These are phyloP conservation scores for Posidonia australis DNA, from an alignment of 106 monocot species.

Conservation along the genomic window DNA sequence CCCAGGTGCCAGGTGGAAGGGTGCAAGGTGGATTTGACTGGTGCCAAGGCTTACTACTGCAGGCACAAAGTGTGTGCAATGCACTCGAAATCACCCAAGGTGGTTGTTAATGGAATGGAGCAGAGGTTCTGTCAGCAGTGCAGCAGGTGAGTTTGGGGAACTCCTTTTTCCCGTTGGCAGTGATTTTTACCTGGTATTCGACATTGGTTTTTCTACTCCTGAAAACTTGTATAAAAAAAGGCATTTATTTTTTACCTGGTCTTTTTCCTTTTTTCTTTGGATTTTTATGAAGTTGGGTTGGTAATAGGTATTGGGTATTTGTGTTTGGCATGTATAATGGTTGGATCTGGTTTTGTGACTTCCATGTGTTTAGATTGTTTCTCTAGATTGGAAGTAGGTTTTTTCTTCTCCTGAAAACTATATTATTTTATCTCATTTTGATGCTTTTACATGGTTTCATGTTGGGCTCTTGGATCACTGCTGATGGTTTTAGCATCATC, in stretches of 20 bases:
- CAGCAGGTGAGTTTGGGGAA: slow-evolving; percentile 3
- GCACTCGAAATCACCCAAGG: slow-evolving; percentile 23
- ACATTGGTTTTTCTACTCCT: not conserved
- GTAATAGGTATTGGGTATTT: too few relatives aligned
- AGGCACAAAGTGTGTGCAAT: slow-evolving; percentile 22
- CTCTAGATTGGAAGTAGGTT: too few relatives aligned
- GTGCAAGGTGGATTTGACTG: slow-evolving; percentile 18
- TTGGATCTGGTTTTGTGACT: too few relatives aligned
- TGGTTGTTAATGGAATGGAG: slow-evolving; percentile 17
- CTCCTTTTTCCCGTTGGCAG: not conserved
- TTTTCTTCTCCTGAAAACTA: too few relatives aligned
- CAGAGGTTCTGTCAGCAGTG: slow-evolving; percentile 27
- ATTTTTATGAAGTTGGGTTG: too few relatives aligned
- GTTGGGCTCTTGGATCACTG: not conserved
- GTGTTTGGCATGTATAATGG: too few relatives aligned
- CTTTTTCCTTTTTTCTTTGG: too few relatives aligned
- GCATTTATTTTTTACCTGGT: too few relatives aligned
- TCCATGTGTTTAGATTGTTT: too few relatives aligned
- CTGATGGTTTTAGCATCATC: not conserved
- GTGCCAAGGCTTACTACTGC: slow-evolving; percentile 22
- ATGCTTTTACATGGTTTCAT: too few relatives aligned
- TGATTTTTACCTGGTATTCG: not conserved
- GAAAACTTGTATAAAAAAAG: too few relatives aligned
- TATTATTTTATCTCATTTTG: too few relatives aligned
- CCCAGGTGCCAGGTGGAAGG: slow-evolving; percentile 25